A percentile compares a stretch with the other conserved stretches of the same genome.
These are phyloP conservation scores for Neolecta irregularis DNA, from an alignment of 1,139 yeast species.

Conservation along the genomic window DNA sequence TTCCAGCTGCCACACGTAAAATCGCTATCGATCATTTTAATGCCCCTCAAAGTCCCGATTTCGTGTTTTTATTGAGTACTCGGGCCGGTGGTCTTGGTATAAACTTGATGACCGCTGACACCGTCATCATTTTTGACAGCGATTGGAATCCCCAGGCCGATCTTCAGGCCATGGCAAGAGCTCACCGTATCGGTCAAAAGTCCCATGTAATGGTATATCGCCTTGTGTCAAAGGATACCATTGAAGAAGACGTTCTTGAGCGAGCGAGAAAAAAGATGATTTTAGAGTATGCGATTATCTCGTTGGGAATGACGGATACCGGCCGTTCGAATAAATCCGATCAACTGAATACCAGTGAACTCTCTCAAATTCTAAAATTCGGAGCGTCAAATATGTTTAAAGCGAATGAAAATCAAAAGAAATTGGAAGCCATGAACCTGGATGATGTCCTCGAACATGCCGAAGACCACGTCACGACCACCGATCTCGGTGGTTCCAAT, in stretches of 20 bases:
- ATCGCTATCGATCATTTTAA: conserved; percentile 93
- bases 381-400: conserved; percentile 99
- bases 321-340: conserved; percentile 43
- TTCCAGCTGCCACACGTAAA: conserved; percentile 85
- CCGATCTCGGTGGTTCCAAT: conserved; percentile 90
- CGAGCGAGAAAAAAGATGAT: conserved; percentile 97
- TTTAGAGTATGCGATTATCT: conserved; percentile 90
- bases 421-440: conserved; percentile 82
- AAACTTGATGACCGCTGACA: conserved; percentile 95
- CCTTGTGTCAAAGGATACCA: conserved; percentile 91
- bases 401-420: conserved; percentile 80
- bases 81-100: conserved; percentile 99
- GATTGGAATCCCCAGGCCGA: conserved; percentile 99
- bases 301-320: conserved; percentile 78
- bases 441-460: conserved; percentile 95
- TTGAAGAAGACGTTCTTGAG: conserved; percentile 91
- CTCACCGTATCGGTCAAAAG: conserved; percentile 96
- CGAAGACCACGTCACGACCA: conserved; percentile 92
- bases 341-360: conserved; percentile 60
- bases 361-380: conserved; percentile 84
- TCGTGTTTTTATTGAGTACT: conserved; percentile 77
- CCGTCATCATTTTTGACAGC: conserved; percentile 90
- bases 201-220: conserved; percentile 94
- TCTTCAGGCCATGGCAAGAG: conserved; percentile 98
- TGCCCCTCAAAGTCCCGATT: conserved; percentile 84